Conservation (phyloP, 805 yeast genomes). For the Saccharomycopsis capsularis region DNA sequence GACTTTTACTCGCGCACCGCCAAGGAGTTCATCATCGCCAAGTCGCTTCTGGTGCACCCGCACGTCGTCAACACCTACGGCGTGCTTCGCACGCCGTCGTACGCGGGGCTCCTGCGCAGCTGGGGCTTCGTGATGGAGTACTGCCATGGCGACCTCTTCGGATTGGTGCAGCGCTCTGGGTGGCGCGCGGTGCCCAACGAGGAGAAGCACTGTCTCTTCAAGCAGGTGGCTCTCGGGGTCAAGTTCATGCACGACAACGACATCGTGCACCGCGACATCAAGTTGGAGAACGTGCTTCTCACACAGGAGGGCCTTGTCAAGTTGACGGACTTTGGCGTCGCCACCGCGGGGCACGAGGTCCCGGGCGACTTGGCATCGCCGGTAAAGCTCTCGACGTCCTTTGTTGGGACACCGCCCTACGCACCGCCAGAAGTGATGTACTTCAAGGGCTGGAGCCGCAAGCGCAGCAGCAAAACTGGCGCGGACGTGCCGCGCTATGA, state of each 20-base stretch:
- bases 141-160: conserved; percentile 75
- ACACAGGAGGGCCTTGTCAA: conserved; percentile 53
- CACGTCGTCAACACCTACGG: conserved; percentile 55
- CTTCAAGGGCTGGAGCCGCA: conserved; percentile 32
- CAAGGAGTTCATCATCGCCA: conserved; percentile 58
- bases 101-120: conserved; percentile 48
- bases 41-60: conserved; percentile 43
- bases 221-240: conserved; percentile 76
- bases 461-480: conserved; percentile 27
- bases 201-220: conserved; percentile 66
- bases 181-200: conserved; percentile 50
- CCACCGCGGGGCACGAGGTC: conserved; percentile 56
- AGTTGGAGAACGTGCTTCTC: conserved; percentile 88
- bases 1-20: conserved; percentile 59
- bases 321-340: conserved; percentile 93
- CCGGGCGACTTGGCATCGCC: conserved; percentile 43
- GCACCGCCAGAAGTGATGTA: conserved; percentile 71
- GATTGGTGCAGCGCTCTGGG: conserved; percentile 49
- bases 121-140: conserved; percentile 96
- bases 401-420: conserved; percentile 77
- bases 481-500: conserved; percentile 38
- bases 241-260: conserved; percentile 65
- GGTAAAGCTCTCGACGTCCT: conserved; percentile 33
- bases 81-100: conserved; percentile 50
- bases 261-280: conserved; percentile 89